Conservation (phyloP, 495 filamentous ascomycete species). For the Sabuloglossum arenarium region DNA sequence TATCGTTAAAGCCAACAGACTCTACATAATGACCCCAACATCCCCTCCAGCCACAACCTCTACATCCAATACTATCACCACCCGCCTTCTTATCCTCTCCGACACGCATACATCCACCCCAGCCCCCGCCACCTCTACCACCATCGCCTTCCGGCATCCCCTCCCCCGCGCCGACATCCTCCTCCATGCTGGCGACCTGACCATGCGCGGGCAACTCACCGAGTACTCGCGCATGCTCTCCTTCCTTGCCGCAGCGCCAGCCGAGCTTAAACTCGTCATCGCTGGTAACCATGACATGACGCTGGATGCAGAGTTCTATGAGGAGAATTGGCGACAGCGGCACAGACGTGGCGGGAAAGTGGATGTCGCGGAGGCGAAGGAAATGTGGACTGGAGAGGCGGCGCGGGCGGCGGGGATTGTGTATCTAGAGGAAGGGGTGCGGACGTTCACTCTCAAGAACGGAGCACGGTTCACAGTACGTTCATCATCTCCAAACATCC, state of each 20-base stretch:
- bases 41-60: not conserved
- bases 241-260: conserved; percentile 32
- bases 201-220: conserved; percentile 31
- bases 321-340: conserved; percentile 5
- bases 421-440: conserved; percentile 45
- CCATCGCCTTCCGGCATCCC: conserved; percentile 22
- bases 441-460: conserved; percentile 31
- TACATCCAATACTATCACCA: conserved; percentile 8
- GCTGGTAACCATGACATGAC: conserved; percentile 66
- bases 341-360: conserved; percentile 6
- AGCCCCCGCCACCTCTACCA: conserved; percentile 10
- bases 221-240: conserved; percentile 32
- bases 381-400: conserved; percentile 25
- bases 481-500: not conserved
- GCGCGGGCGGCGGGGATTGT: conserved; percentile 30
- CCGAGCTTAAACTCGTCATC: conserved; percentile 58
- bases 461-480: conserved; percentile 32
- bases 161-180: conserved; percentile 39
- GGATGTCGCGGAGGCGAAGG: conserved; percentile 8
- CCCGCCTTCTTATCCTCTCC: conserved; percentile 36
- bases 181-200: conserved; percentile 59
- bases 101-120: conserved; percentile 36
- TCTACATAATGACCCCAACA: not conserved
- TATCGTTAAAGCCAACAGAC: not conserved
- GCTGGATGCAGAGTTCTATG: conserved; percentile 36